Conservation (phyloP, 2,329 filamentous ascomycete species). For the Trichoderma semiorbis region DNA sequence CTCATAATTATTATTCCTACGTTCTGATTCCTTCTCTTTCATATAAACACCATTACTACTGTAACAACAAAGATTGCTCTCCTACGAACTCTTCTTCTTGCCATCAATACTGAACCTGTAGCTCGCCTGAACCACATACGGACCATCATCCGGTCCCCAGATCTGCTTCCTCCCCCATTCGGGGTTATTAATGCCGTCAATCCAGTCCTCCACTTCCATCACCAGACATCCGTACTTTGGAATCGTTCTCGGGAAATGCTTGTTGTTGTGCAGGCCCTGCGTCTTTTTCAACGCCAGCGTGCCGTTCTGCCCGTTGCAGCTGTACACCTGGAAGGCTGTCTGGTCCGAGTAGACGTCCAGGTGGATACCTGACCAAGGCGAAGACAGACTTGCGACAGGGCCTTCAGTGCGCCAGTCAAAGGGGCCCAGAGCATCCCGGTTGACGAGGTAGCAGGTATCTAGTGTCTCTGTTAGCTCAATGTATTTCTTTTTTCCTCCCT, state of each 20-base stretch:
- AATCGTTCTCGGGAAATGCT: constrained; percentile 58
- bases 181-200: constrained; percentile 89
- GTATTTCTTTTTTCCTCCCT: background rate
- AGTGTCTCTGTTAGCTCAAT: background rate
- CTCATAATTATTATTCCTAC: background rate
- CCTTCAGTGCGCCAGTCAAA: constrained; percentile 61
- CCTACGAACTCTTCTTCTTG: background rate
- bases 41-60: background rate
- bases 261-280: constrained; percentile 59
- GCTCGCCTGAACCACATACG: constrained; percentile 60
- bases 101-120: constrained; percentile 53
- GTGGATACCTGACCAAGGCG: constrained; percentile 76
- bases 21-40: background rate
- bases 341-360: constrained; percentile 81
- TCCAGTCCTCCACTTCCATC: constrained; percentile 89
- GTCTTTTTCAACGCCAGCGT: constrained; percentile 64
- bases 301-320: constrained; percentile 74
- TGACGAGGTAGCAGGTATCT: constrained; percentile 68
- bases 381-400: constrained; percentile 65
- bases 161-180: constrained; percentile 76
- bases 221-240: constrained; percentile 81
- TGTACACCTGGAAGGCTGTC: constrained; percentile 84
- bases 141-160: constrained; percentile 55
- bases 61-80: constrained; percentile 28
- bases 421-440: constrained; percentile 53